These are phyloP conservation scores for Lomentospora prolificans DNA, from an alignment of 2,329 filamentous ascomycete species.

Conservation along the genomic window DNA sequence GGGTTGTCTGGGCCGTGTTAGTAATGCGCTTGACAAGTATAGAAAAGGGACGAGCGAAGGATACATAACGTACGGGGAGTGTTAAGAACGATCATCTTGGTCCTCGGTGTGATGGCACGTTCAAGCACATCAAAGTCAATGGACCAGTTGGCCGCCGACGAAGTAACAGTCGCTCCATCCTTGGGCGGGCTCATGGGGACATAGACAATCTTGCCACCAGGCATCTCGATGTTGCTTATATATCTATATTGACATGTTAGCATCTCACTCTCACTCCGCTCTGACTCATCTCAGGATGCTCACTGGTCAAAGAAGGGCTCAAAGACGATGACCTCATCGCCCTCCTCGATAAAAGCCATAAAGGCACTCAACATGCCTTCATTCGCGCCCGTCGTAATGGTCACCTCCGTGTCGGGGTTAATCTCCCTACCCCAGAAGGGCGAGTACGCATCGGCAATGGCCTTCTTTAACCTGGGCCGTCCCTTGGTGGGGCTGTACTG, in stretches of 20 bases:
- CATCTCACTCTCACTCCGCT: not conserved
- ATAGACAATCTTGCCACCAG: constrained; percentile 88
- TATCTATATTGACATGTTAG: constrained; percentile 39
- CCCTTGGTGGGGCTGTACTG: constrained; percentile 97
- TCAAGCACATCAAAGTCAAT: constrained; percentile 79
- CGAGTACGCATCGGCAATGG: constrained; percentile 85
- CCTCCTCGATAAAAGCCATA: constrained; percentile 91
- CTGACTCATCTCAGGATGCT: constrained; percentile 15
- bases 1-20: constrained; percentile 63
- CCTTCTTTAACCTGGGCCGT: constrained; percentile 81
- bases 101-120: constrained; percentile 69
- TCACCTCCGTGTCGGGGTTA: constrained; percentile 85
- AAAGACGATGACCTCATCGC: constrained; percentile 95
- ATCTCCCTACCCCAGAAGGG: constrained; percentile 75
- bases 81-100: constrained; percentile 93
- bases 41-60: not conserved
- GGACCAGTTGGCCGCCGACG: constrained; percentile 79
- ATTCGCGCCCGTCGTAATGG: constrained; percentile 86
- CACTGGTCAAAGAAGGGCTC: constrained; percentile 98
- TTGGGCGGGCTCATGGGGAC: constrained; percentile 87
- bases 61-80: constrained; percentile 42
- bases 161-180: constrained; percentile 68
- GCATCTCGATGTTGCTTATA: constrained; percentile 98
- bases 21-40: not conserved
- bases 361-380: constrained; percentile 93